Percentiles rank a stretch among this genome's conserved stretches.
Conservation (phyloP, 169 alveolate species). For the Cryptosporidium muris region DNA sequence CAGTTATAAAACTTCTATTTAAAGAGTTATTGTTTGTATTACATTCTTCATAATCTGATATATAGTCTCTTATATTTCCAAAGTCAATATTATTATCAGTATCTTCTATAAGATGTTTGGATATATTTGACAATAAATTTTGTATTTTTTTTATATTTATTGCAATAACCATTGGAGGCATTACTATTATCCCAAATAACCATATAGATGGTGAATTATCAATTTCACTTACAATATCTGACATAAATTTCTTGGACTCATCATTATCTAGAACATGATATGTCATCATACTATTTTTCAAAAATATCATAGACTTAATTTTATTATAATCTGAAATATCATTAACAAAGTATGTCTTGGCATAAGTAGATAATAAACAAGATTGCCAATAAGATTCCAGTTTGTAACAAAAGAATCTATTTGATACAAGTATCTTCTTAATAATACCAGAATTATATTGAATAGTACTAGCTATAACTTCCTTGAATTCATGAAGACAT, state of each 20-base stretch:
- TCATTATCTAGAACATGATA: background rate
- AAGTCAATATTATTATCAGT: too few relatives aligned
- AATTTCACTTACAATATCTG: background rate
- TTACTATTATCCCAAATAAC: conserved; percentile 32
- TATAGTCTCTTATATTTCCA: too few relatives aligned
- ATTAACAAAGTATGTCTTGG: conserved; percentile 1
- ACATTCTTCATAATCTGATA: too few relatives aligned
- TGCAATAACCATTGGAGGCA: conserved; percentile 49
- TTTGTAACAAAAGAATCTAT: conserved; percentile 10
- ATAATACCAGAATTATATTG: conserved; percentile 4
- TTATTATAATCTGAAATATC: conserved; percentile 9
- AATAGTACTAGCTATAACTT: conserved; percentile 3
- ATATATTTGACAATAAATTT: conserved; percentile 6
- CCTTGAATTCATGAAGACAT: conserved; percentile 27
- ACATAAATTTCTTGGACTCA: background rate
- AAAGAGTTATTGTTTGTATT: too few relatives aligned
- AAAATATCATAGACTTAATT: conserved; percentile 6
- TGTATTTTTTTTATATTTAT: conserved; percentile 21
- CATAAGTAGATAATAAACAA: conserved; percentile 27
- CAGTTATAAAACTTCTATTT: too few relatives aligned
- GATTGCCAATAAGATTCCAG: conserved; percentile 12
- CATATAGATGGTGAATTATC: background rate
- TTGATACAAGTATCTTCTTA: conserved; percentile 5
- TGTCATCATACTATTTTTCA: conserved; percentile 5
- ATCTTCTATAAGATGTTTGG: background rate